Base-by-base conservation (phyloP, 1,139 yeast species). In the Chernovozyma aurita region DNA sequence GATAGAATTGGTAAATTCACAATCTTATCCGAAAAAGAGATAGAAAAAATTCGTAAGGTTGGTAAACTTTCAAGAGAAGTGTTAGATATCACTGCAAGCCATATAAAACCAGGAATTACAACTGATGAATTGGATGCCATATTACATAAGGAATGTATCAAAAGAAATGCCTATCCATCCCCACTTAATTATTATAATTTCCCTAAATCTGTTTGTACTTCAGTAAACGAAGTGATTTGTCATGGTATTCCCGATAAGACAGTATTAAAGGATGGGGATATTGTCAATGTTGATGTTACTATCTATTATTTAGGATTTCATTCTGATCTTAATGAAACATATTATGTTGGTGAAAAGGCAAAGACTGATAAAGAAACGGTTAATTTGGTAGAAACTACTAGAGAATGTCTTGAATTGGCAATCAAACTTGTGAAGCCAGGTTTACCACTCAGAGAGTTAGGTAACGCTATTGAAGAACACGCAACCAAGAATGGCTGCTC, bases 211-310 rank as follows among this genome's bases (percentile, higher is more conserved):
- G 76, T 87, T 32, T 94, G 98, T 64, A 87, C 97, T 1, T 87
- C 97, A 5, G 80, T 94, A 30, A 90, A 94, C 59, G 98, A 92
- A 65, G 81, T 88, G 41, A 85, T 92, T 43, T 92, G 99, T 59
- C 99, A 92, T 59, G 99, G 99, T 46, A 85, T 92, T 41, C 98
- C 98, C 18, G 98, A 94, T 59, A 74, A 85, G 63, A 76, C 90
- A 38, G 79, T 78, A 28, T 70, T 94, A 44, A 65, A 86, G 57
- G 97, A 92, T 50, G 98, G 99, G 36, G 99, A 94, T 57, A 92
- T 94, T 47, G 73, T 94, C 46, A 94, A 94, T 57, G 66, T 94
- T 46, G 99, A 94, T 57, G 87, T 94, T 34, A 74, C 96, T 3
- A 61, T 94, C 38, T 92, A 74, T 65, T 78, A 84, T 59, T 78